Base-by-base conservation (phyloP, 2,329 filamentous ascomycete genomes). In the Xylariaceae sp. region DNA sequence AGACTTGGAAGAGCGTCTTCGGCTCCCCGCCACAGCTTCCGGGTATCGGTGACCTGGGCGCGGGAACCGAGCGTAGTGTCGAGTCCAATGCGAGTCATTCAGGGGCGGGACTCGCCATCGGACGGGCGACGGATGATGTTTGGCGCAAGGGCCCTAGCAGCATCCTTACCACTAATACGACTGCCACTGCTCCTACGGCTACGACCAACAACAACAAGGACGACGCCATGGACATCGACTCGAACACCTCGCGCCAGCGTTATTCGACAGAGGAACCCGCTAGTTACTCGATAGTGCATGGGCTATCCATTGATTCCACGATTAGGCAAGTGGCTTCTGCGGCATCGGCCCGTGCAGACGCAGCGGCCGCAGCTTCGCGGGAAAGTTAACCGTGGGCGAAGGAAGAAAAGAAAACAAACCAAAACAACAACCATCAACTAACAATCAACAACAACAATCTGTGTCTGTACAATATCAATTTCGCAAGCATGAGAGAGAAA, bases 251-350 rank as follows among this genome's bases (percentile, higher is more conserved):
- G 60, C 41, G 67, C 41, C 59, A 60, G 53, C 49, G 49, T n/a
- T 66, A 65, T 45, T 60, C 51, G 35, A 52, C 48, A 10, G 59
- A 64, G 65, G 62, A 65, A 66, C 58, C 59, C 68, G 35, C 62
- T 62, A 55, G 49, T 18, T 62, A 57, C 15, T 48, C 58, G 45
- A 7, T 56, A 37, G 45, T 53, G 41, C 62, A 60, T 10, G 51
- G 55, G 18, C 11, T 56, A 23, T 50, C 54, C 35, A 52, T 61
- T n/a, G 63, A 66, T 54, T 59, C 70, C 11, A 66, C 71, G 34
- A 68, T 74, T 50, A 73, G 73, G 51, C 73, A 74, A 52, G 71
- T 76, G 53, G 73, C 74, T 9, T 74, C 73, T 4, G 69, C 66
- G 4, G 72, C 72, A 15, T 59, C 62, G 23, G 62, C 62, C 18